Evolutionary conservation across 2,329 filamentous ascomycete species (phyloP).

Genomic region (Neofusicoccum parvum): DNA sequence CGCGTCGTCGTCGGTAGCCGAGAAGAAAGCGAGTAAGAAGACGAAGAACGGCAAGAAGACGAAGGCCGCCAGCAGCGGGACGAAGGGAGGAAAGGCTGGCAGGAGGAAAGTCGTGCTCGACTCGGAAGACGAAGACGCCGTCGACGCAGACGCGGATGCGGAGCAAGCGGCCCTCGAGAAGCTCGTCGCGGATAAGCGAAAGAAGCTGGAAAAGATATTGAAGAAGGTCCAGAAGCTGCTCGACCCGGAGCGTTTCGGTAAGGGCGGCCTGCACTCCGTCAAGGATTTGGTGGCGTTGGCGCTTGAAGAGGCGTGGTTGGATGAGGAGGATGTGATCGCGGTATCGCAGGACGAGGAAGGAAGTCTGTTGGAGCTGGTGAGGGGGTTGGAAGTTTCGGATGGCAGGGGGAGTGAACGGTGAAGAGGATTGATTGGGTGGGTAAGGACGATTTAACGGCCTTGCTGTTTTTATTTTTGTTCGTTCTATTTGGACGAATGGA

Average conservation of each 20-base stretch:
- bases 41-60: conserved; percentile 47
- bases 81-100: conserved; percentile 39
- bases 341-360: neutral
- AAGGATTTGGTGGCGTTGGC: conserved; percentile 39
- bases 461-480: no score
- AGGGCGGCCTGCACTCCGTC: conserved; percentile 32
- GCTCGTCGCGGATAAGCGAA: conserved; percentile 37
- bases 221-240: conserved; percentile 40
- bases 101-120: neutral
- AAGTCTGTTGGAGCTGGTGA: conserved; percentile 13
- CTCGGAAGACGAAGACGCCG: neutral
- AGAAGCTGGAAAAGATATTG: conserved; percentile 41
- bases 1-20: neutral
- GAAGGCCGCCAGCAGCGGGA: conserved; percentile 36
- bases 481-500: no score
- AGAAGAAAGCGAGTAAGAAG: conserved; percentile 22
- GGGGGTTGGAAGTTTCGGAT: neutral
- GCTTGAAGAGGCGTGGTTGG: conserved; percentile 38
- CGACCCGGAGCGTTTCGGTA: conserved; percentile 39
- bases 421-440: neutral
- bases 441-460: neutral
- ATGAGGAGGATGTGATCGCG: conserved; percentile 33
- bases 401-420: neutral
- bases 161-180: conserved; percentile 25
- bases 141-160: neutral